These are phyloP conservation scores for Tetrapisispora fleetii DNA, from an alignment of 805 yeast genomes.

Conservation along the genomic window DNA sequence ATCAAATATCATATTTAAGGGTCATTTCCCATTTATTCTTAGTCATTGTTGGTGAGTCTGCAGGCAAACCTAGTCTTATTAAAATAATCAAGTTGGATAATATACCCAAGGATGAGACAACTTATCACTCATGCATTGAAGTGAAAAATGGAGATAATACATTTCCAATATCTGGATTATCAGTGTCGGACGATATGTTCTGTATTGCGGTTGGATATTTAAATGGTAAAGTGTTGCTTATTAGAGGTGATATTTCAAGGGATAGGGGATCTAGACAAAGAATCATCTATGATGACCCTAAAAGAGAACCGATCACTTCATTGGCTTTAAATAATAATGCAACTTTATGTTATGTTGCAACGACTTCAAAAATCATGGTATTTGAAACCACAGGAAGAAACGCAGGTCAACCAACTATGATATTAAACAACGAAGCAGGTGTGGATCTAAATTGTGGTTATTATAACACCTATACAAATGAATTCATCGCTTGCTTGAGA, in stretches of 20 bases:
- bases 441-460: conserved; percentile 36
- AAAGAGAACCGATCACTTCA: conserved; percentile 71
- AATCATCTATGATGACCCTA: conserved; percentile 51
- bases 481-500: conserved; percentile 54
- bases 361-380: conserved; percentile 62
- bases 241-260: conserved; percentile 78
- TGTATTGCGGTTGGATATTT: conserved; percentile 24
- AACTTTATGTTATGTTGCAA: conserved; percentile 55
- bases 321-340: conserved; percentile 45
- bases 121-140: conserved; percentile 51
- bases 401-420: conserved; percentile 48
- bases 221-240: conserved; percentile 67
- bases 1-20: conserved; percentile 50
- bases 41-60: conserved; percentile 64
- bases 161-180: conserved; percentile 45
- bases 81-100: conserved; percentile 66
- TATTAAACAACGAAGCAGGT: conserved; percentile 38
- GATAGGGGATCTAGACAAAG: conserved; percentile 90
- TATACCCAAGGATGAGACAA: conserved; percentile 28
- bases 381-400: conserved; percentile 73
- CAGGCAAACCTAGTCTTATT: conserved; percentile 57
- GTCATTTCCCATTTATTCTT: conserved; percentile 41
- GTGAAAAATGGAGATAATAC: conserved; percentile 67
- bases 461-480: conserved; percentile 33
- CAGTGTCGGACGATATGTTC: conserved; percentile 16